Base-by-base conservation (phyloP, 495 filamentous ascomycete species). In the Parachaetomium inaequale region DNA sequence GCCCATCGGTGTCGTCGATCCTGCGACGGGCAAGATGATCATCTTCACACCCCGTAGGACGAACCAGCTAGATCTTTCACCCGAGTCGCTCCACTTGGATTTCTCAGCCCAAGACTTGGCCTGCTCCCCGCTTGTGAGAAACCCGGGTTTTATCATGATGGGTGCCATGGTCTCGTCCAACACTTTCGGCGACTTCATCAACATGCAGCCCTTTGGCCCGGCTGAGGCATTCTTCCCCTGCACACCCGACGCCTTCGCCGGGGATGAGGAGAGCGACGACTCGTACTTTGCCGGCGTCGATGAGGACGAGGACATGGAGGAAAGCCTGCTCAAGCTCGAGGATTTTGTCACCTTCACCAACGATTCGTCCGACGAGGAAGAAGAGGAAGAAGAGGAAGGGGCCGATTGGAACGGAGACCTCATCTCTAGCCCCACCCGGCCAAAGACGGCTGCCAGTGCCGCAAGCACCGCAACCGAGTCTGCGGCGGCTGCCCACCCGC, bases 101-200 rank as follows among this genome's bases (percentile, higher is more conserved):
- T 76, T 85, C 52, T 72, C 57, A 76, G 82, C 59, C 76, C 84
- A 58, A 76, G 62, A 62, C 29, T 7, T 68, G 50, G 71, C 70
- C 81, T 82, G 59, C 78, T 80, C 29, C 76, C 82, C 88, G 34
- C 84, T 90, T 74, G 75, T 89, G 52, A 84, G 80, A 62, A 86
- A 88, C 32, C 83, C 85, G n/a, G 83, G 83, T 40, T 87, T 87
- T 59, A 75, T 92, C 60, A 90, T 92, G 88, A 85, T 92, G 82
- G 85, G 85, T 28, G 88, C 86, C 61, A 82, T 83, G 80, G 73
- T 76, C 38, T 76, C 78, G 25, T 76, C 65, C 71, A 80, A 75
- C 66, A 75, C 75, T 25, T 88, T 74, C 59, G 78, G 84, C 19
- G 78, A 85, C 26, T 81, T 87, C 15, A 81, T 85, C 66, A 87